phyloP scores from a whole-genome alignment of 108 stramenopile genomes.

The Skeletonema grethae region DNA sequence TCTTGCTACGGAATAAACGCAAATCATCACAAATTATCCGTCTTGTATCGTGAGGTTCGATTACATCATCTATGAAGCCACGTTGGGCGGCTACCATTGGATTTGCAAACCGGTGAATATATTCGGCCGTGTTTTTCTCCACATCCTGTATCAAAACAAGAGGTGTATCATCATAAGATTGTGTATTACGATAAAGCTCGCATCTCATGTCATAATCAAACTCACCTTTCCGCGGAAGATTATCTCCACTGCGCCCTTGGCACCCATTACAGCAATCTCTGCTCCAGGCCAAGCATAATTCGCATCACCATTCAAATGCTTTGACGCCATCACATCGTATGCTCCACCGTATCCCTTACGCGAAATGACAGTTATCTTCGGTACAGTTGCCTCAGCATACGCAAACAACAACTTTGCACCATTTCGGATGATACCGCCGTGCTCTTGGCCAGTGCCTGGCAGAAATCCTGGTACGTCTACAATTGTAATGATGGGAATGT shows the following conservation, averaged over 20 bases:
- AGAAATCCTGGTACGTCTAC: slow-evolving; percentile 99
- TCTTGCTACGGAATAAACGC: slow-evolving; percentile 86
- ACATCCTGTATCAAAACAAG: slow-evolving; percentile 62
- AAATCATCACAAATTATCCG: slow-evolving; percentile 93
- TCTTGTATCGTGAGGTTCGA: slow-evolving; percentile 93
- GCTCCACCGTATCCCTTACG: slow-evolving; percentile 99
- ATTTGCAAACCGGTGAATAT: slow-evolving; percentile 92
- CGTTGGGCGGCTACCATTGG: slow-evolving; percentile 96
- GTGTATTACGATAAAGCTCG: not conserved
- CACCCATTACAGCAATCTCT: slow-evolving; percentile 99
- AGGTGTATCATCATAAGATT: not conserved
- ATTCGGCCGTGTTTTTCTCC: slow-evolving; percentile 92
- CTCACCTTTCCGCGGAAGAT: slow-evolving; percentile 94
- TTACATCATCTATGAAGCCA: slow-evolving; percentile 95
- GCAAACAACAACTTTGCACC: slow-evolving; percentile 99
- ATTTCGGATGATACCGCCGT: slow-evolving; percentile 95
- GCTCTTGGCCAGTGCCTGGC: slow-evolving; percentile 93
- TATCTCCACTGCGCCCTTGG: slow-evolving; percentile 99
- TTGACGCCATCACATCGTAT: slow-evolving; percentile 99
- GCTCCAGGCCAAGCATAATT: slow-evolving; percentile 99
- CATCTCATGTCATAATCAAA: not conserved
- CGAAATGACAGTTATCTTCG: slow-evolving; percentile 98
- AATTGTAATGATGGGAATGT: slow-evolving; percentile 98
- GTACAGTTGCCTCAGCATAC: slow-evolving; percentile 97
- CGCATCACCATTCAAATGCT: slow-evolving; percentile 96